Evolutionary conservation across 192 early-diverging fungal genomes (phyloP).

Genomic region (Umbelopsis isabellina): DNA sequence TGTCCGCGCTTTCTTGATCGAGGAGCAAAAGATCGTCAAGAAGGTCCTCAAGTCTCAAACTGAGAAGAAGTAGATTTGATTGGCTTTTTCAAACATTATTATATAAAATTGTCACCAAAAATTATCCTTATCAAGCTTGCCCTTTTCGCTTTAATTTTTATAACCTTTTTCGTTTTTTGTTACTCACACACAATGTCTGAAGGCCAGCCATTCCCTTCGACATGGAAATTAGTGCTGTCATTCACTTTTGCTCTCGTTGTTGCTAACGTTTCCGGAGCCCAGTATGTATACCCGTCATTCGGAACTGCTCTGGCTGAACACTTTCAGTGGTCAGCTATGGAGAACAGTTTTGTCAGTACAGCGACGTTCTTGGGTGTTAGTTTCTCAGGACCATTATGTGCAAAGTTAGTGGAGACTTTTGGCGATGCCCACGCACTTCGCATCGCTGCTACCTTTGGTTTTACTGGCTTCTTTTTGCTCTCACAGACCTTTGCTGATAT

Average conservation of each 20-base stretch:
- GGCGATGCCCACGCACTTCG: slow-evolving; percentile 22
- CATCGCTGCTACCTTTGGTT: slow-evolving; percentile 25
- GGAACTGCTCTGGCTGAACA: slow-evolving; percentile 29
- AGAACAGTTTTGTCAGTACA: slow-evolving; percentile 41
- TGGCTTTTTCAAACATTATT: neutral
- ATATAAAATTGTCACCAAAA: slow-evolving; percentile 16
- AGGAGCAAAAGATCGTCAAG: slow-evolving; percentile 99
- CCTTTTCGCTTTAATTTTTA: neutral
- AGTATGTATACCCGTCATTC: slow-evolving; percentile 36
- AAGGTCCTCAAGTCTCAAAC: slow-evolving; percentile 88
- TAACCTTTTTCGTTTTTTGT: neutral
- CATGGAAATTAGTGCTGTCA: slow-evolving; percentile 25
- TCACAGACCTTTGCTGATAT: slow-evolving; percentile 32
- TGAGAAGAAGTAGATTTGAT: slow-evolving; percentile 37
- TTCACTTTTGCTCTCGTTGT: slow-evolving; percentile 32
- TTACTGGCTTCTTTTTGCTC: slow-evolving; percentile 28
- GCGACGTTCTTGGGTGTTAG: slow-evolving; percentile 36
- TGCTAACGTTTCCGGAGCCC: slow-evolving; percentile 40
- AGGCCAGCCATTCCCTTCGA: slow-evolving; percentile 15
- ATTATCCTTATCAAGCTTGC: neutral
- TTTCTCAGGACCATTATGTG: slow-evolving; percentile 39
- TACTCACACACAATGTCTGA: neutral
- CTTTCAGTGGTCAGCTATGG: slow-evolving; percentile 35
- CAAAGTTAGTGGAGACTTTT: slow-evolving; percentile 27
- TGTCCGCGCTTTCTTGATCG: slow-evolving; percentile 98